Evolutionary conservation across 139 green algal species (phyloP).

Genomic region (Closterium sp.): DNA sequence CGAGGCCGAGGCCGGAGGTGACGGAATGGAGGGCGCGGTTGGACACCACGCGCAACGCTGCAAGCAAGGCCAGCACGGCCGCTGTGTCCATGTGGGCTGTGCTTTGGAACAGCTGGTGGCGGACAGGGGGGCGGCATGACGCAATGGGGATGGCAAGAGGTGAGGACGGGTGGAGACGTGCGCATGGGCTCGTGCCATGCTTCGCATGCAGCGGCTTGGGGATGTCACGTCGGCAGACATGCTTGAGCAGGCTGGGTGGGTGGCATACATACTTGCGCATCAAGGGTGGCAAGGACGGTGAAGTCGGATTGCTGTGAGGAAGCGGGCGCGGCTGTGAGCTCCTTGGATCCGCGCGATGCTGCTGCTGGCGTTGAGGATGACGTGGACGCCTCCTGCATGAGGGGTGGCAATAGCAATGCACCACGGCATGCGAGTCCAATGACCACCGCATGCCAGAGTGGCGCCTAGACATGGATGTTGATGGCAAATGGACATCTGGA

Average conservation of each 20-base stretch:
- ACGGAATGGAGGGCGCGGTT: conserved; percentile 20
- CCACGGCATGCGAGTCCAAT: background rate
- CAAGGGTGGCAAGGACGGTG: conserved; percentile 47
- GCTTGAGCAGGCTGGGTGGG: background rate
- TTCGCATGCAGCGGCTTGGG: too few species aligned
- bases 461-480: background rate
- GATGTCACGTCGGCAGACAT: too few species aligned
- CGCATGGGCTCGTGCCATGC: too few species aligned
- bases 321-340: conserved; percentile 17
- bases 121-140: background rate
- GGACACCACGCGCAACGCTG: conserved; percentile 15
- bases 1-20: conserved; percentile 25
- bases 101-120: conserved; percentile 49
- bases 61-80: conserved; percentile 18
- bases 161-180: too few species aligned
- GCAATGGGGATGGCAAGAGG: background rate
- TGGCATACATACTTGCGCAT: conserved; percentile 41
- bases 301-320: conserved; percentile 31
- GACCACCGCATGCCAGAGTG: too few species aligned
- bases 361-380: background rate
- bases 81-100: conserved; percentile 26
- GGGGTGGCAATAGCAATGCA: background rate
- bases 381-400: background rate
- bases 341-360: conserved; percentile 12
- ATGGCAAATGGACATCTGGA: background rate